Percentiles rank a stretch among this genome's conserved stretches.
Conservation (phyloP, 441 rosid genomes). For the Populus tomentosa region DNA sequence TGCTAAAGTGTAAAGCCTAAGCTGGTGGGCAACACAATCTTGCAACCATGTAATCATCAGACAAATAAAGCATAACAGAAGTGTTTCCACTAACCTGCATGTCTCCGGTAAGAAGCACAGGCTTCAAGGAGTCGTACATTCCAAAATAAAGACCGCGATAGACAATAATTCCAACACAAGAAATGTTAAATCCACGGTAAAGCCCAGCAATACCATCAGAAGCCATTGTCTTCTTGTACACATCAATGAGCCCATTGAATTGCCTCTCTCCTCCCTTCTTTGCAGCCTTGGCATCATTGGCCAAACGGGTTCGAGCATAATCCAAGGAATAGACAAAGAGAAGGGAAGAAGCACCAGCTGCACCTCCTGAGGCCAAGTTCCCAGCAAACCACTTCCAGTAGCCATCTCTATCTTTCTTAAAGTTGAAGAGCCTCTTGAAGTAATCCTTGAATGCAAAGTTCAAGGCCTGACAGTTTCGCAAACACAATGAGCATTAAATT, state of each 20-base stretch:
- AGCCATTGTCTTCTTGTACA: slow-evolving; percentile 79
- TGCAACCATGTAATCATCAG: neutral
- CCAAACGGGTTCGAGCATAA: slow-evolving; percentile 84
- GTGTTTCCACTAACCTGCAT: slow-evolving; percentile 44
- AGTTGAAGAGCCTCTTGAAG: slow-evolving; percentile 87
- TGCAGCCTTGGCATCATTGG: slow-evolving; percentile 89
- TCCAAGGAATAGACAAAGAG: slow-evolving; percentile 90
- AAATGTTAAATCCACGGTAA: slow-evolving; percentile 91
- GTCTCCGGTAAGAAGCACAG: slow-evolving; percentile 63
- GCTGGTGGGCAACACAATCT: neutral
- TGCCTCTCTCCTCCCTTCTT: slow-evolving; percentile 93
- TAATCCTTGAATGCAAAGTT: slow-evolving; percentile 96
- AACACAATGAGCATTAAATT: neutral
- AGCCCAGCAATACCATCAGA: slow-evolving; percentile 87
- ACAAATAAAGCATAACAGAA: neutral
- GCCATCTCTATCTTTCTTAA: slow-evolving; percentile 86
- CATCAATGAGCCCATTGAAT: slow-evolving; percentile 83
- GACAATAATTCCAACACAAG: slow-evolving; percentile 78
- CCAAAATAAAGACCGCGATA: slow-evolving; percentile 93
- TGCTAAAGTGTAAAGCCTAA: neutral
- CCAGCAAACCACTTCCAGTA: slow-evolving; percentile 99
- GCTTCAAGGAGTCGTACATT: slow-evolving; percentile 93
- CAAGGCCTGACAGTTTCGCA: slow-evolving; percentile 51
- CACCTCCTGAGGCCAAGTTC: slow-evolving; percentile 95
- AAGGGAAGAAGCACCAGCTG: slow-evolving; percentile 96